Conservation (phyloP, 495 filamentous ascomycete species). For the Penicillium egyptiacum region DNA sequence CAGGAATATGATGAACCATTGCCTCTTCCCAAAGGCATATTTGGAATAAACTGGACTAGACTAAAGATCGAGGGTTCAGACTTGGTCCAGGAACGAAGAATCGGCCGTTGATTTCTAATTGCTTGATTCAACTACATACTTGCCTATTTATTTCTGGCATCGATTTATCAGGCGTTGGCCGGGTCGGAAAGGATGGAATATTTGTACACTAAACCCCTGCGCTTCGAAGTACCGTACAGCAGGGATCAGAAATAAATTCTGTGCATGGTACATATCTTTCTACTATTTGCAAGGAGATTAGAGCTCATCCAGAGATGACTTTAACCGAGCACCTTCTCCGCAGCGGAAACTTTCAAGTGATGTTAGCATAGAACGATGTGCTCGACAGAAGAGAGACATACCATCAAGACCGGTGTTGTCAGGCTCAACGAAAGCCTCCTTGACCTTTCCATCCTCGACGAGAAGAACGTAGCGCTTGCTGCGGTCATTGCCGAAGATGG, state of each 20-base stretch:
- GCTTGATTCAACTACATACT: not conserved
- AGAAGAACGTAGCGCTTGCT: conserved; percentile 88
- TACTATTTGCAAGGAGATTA: conserved; percentile 10
- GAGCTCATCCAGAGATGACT: not conserved
- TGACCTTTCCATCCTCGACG: conserved; percentile 76
- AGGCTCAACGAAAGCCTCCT: conserved; percentile 76
- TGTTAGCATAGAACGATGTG: conserved; percentile 18
- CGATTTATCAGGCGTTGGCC: conserved; percentile 13
- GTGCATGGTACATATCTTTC: conserved; percentile 2
- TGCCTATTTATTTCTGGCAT: conserved; percentile 3
- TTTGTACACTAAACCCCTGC: conserved; percentile 13
- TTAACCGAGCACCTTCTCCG: conserved; percentile 70
- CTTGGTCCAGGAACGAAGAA: not conserved
- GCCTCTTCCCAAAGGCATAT: not conserved
- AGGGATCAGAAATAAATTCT: conserved; percentile 6
- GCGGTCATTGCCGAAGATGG: conserved; percentile 82
- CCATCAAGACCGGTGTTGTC: conserved; percentile 89
- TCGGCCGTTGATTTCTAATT: not conserved
- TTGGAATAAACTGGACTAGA: not conserved
- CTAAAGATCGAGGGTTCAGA: not conserved
- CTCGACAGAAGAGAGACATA: conserved; percentile 38
- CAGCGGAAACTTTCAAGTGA: conserved; percentile 57
- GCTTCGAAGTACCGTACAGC: conserved; percentile 2
- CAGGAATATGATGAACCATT: not conserved
- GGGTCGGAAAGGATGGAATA: conserved; percentile 12